Evolutionary conservation across 495 filamentous ascomycete genomes (phyloP).

Genomic region (Copromyces sp.): DNA sequence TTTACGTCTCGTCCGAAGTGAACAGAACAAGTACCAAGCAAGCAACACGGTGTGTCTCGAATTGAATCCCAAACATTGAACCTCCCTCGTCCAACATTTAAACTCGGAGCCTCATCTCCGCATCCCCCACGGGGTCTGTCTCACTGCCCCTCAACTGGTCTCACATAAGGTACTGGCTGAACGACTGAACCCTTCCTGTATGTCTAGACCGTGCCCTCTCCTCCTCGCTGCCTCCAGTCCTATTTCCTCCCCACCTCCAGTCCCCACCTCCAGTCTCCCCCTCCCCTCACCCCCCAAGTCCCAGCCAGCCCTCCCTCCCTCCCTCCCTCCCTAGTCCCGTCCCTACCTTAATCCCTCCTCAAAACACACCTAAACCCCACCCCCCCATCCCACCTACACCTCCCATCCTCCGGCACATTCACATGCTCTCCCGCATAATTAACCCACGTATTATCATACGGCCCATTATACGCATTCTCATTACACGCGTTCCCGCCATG

Average conservation of each 20-base stretch:
- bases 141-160: not conserved
- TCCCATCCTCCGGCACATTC: not conserved
- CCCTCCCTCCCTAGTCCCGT: not conserved
- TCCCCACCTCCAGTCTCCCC: no score
- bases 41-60: not conserved
- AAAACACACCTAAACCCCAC: not conserved
- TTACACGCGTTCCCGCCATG: not conserved
- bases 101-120: not conserved
- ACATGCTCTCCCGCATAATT: not conserved
- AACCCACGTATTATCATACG: not conserved
- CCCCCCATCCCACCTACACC: not conserved
- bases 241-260: no score
- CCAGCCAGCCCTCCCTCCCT: not conserved
- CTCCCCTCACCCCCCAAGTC: no score
- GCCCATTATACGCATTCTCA: not conserved
- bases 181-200: not conserved
- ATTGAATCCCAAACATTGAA: not conserved
- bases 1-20: not conserved
- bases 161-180: not conserved
- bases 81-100: not conserved
- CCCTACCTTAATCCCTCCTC: not conserved
- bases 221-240: no score
- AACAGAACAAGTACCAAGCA: not conserved
- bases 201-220: no score
- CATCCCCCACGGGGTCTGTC: not conserved